Conservation (phyloP, 345 rosid species). For the Anacardium occidentale region DNA sequence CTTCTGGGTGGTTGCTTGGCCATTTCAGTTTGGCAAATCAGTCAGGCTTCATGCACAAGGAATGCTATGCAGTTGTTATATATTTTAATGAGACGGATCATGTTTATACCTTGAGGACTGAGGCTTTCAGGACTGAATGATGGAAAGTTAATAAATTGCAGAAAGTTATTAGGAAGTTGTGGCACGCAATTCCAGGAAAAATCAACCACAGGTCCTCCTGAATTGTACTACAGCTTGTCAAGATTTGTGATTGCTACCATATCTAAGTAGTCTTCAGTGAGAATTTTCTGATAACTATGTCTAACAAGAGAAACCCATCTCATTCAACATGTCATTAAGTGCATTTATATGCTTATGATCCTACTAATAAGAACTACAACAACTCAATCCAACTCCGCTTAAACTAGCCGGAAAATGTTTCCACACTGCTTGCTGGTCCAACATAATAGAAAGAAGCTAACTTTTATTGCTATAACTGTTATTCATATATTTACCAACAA, state of each 20-base stretch:
- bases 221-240: slow-evolving; percentile 9
- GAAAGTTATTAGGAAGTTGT: slow-evolving; percentile 12
- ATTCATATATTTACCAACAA: no score
- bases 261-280: slow-evolving; percentile 2
- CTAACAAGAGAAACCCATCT: background rate
- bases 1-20: background rate
- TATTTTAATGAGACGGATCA: slow-evolving; percentile 15
- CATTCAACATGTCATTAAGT: slow-evolving; percentile 7
- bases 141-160: slow-evolving; percentile 25
- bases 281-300: background rate
- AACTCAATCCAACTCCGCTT: background rate
- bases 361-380: background rate
- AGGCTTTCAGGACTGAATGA: background rate
- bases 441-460: background rate
- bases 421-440: background rate
- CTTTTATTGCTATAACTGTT: background rate
- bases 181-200: slow-evolving; percentile 12
- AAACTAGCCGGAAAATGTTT: background rate
- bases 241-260: background rate
- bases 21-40: slow-evolving; percentile 15
- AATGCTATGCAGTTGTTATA: slow-evolving; percentile 2
- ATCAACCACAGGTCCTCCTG: slow-evolving; percentile 22
- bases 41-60: slow-evolving; percentile 10
- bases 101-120: background rate
- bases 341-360: slow-evolving; percentile 16